Evolutionary conservation across 441 rosid genomes (phyloP), one percentile per base, ranked within the genome.

Genomic region (Erodium trifolium): DNA sequence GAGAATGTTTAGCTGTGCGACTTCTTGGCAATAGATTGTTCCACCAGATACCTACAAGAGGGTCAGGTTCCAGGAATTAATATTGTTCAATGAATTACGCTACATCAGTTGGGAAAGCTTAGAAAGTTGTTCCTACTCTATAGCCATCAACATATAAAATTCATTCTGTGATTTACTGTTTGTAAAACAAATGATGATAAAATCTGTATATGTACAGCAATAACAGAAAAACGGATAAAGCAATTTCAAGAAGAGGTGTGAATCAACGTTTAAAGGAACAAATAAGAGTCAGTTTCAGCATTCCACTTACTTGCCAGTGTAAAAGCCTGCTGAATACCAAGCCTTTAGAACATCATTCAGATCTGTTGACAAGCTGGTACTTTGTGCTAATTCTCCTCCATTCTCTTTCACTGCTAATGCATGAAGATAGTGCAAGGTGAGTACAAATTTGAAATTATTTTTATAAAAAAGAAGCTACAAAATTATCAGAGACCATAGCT

Each of bases 271-370:
- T 63, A 12, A 18, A 41, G 53, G 51, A 67, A 47, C 8, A 23
- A 53, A 71, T 34, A 63, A 68, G 66, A 11, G 69, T 31, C 37
- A n/a, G 67, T 67, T 65, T 43, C 41, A 57, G 5, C 35, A 19
- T 60, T 2, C 10, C 17, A 77, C 86, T 79, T 83, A 88, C 93
- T 83, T 88, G 79, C 86, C 86, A 29, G 88, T 86, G 80, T 81
- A 75, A 73, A 86, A 80, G 76, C 93, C 90, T 11, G 87, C 86
- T 67, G 86, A 75, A 73, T 80, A 87, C 92, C 92, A 87, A 35
- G 90, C 87, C 67, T 82, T 87, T 67, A 87, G 73, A 71, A 87
- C 86, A 34, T 66, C 79, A 66, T 76, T 34, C 5, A 86, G 82
- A 76, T 88, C 84, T 37, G 90, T 83, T 76, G 75, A 79, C 45